Evolutionary conservation across 129 eudicot genomes (phyloP).

Genomic region (Dittrichia graveolens): DNA sequence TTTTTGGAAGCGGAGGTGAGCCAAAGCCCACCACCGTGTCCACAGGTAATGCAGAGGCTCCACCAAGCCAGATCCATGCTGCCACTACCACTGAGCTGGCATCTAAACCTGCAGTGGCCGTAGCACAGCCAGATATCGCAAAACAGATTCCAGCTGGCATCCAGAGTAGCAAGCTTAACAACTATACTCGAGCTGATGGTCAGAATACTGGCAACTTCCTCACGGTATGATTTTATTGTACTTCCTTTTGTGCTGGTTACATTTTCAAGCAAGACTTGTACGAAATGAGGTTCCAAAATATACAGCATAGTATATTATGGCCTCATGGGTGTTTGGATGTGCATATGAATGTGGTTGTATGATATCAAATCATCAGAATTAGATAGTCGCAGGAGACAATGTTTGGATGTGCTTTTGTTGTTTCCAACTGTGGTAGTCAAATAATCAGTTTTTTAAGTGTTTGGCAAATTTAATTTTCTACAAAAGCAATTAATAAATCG

Average conservation of each 20-base stretch:
- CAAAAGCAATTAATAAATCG: too few relatives aligned
- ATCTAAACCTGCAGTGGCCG: constrained; percentile 45
- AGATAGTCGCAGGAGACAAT: too few relatives aligned
- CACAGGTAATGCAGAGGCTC: constrained; percentile 33
- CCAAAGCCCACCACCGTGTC: constrained; percentile 54
- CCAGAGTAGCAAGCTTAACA: constrained; percentile 59
- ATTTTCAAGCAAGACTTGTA: neutral
- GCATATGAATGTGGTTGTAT: too few relatives aligned
- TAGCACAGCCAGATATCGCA: constrained; percentile 45
- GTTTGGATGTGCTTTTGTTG: too few relatives aligned
- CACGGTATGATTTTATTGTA: constrained; percentile 54
- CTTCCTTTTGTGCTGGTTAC: constrained; percentile 7
- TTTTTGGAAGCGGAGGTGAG: constrained; percentile 67
- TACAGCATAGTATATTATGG: too few relatives aligned
- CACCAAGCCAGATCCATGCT: constrained; percentile 33
- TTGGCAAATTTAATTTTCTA: too few relatives aligned
- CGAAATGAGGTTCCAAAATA: neutral
- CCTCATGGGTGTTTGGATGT: too few relatives aligned
- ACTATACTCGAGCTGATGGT: constrained; percentile 76
- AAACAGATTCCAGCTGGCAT: constrained; percentile 77
- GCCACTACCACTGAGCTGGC: constrained; percentile 38
- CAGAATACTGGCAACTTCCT: constrained; percentile 80
- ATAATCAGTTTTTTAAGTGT: too few relatives aligned
- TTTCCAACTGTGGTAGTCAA: too few relatives aligned
- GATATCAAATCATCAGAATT: too few relatives aligned